Evolutionary conservation across 1,139 yeast species (phyloP), one percentile per base, ranked within the genome.

Genomic region (Nadsonia starkeyi-henricii): DNA sequence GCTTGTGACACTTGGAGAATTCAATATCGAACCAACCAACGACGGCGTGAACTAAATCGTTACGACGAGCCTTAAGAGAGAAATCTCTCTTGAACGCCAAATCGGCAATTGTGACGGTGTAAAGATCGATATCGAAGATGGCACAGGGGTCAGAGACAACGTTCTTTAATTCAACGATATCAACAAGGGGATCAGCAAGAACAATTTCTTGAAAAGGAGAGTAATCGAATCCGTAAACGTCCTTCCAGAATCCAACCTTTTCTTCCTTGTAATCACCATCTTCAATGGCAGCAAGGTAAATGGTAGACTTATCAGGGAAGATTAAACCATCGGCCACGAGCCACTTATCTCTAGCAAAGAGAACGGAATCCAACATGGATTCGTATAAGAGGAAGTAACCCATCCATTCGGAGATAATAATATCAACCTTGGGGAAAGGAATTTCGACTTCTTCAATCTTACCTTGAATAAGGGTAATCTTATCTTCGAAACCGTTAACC

Each of bases 331-430:
- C 94, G 61, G 80, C 75, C 41, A 75, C 86, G 62, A 93, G 75
- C 66, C 88, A 93, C 65, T 75, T 78, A 69, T 93, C 99, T 69
- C 99, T 79, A 36, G 99, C 99, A 57, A 78, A 77, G 55, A 93
- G 72, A 20, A 93, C 99, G 41, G 98, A 88, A 65, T 93, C 98
- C 66, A 93, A 75, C 99, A 93, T 93, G 54, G 95, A 85, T 72
- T 93, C 99, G 63, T 91, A 93, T 51, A 93, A 72, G 60, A 93
- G 70, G 62, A 93, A 93, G 70, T 93, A 93, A 19, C 99, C 99
- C 99, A 93, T 93, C 99, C 99, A 93, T 69, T 93, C 99, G 54
- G 94, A 81, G 53, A 93, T 83, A 58, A 93, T 93, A 58, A 93
- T 91, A 65, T 93, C 99, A 47, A 93, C 99, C 62, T 83, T 58